Conservation (phyloP, 805 yeast species). For the Zygoascus bituminiphila region DNA sequence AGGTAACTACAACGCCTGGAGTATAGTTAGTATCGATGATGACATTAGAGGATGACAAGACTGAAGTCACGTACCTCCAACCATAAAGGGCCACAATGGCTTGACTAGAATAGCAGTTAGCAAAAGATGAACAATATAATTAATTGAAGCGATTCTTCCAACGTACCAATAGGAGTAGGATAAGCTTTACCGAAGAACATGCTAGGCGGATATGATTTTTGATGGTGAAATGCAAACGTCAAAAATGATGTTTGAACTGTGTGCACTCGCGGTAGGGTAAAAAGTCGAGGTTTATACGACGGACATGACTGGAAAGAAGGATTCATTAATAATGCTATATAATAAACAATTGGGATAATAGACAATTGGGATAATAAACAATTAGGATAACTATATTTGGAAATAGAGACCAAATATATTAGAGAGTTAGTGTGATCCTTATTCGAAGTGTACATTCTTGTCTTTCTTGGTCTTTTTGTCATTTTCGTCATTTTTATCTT, state of each 20-base stretch:
- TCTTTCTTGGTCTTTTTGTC: background rate
- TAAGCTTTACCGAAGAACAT: slow-evolving; percentile 6
- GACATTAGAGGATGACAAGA: too few species aligned
- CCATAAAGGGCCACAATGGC: slow-evolving; percentile 6
- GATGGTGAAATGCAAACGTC: background rate
- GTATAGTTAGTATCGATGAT: slow-evolving; percentile 1
- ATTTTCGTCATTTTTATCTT: background rate
- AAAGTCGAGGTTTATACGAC: too few species aligned
- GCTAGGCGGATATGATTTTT: background rate
- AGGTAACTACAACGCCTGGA: background rate
- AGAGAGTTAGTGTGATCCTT: background rate
- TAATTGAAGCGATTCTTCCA: background rate
- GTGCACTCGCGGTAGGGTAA: too few species aligned
- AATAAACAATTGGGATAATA: too few species aligned
- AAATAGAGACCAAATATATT: background rate
- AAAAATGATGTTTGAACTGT: too few species aligned
- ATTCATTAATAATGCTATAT: background rate
- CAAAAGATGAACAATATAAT: background rate
- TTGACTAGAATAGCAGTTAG: slow-evolving; percentile 1
- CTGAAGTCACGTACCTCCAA: slow-evolving; percentile 3
- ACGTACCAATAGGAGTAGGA: slow-evolving; percentile 5
- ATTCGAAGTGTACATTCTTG: background rate
- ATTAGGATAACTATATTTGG: too few species aligned
- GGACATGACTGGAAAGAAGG: background rate
- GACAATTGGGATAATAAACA: too few species aligned